Base-by-base conservation (phyloP, 345 rosid genomes). In the Gossypium thurberi region DNA sequence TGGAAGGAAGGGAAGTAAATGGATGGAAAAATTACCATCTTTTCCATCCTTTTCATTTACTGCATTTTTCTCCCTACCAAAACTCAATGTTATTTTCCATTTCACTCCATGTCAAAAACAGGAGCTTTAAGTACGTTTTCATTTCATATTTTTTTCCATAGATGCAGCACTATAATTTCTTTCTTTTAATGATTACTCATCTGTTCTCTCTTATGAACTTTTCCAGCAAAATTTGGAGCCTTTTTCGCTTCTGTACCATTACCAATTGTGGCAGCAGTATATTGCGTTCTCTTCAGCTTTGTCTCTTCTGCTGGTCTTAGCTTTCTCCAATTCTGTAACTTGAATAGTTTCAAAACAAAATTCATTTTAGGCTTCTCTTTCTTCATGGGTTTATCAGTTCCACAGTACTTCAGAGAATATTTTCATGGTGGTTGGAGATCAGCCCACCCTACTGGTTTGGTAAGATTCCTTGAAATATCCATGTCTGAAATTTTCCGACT, bases 161-260 rank as follows among this genome's bases (percentile, higher is more conserved):
- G 40, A 47, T 48, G n/a, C 13, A 8, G 20, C 37, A 44, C n/a
- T 13, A n/a, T 40, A 9, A 63, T 42, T n/a, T 40, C 6, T 64
- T 18, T 42, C 25, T 40, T 42, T 42, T n/a, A 10, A n/a, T 42
- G 37, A 28, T 60, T 21, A 26, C 71, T 74, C 43, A 74, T 46
- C 0, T 56, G 20, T 15, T 11, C 18, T 43, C 14, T 65, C n/a
- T 70, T n/a, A 23, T 64, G 21, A 55, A 64, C 12, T 10, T 67
- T 48, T 56, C 33, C 83, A 87, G 90, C 90, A 78, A 90, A 90
- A 69, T 82, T 88, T 72, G 91, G 92, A 70, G 91, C 91, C 6
- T 65, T 88, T 76, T 83, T 88, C 18, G 96, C 93, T 37, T 90
- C 96, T 2, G 77, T 90, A 74, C 93, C 93, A 2, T 60, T 84